Evolutionary conservation across 176 grass and related monocot genomes (phyloP), one percentile per base, ranked within the genome.

Genomic region (Triticum turgidum): DNA sequence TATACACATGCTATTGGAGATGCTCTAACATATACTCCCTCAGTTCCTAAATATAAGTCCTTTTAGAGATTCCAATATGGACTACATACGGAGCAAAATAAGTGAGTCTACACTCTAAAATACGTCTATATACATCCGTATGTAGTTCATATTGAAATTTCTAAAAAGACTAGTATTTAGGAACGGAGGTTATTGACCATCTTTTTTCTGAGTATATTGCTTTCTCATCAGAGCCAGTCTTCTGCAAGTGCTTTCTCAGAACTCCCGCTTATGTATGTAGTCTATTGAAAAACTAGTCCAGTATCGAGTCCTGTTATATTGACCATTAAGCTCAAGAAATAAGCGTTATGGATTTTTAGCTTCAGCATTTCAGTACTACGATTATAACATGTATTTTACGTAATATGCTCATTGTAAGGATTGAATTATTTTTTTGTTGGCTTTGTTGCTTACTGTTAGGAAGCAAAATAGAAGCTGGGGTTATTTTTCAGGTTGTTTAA

Each of bases 181-280:
- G 42, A 44, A 44, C 42, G 42, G 42, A 44, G 42, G 42, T 10
- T 52, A 52, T 52, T 51, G 13, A 51, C 47, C 47, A 51, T 51
- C 47, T 51, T 51, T 51, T 51, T 51, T 51, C 47, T 1, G 47
- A 51, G 47, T 51, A 51, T 51, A 15, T 51, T 51, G 47, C 47
- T 51, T 15, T 51, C 82, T 82, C 71, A 93, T 49, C 81, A 81
- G 82, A 81, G 82, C 56, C 91, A 91, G 61, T 92, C 89, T 35
- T 88, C 88, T 81, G 96, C 95, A 95, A 92, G 93, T 85, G 58
- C 29, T 42, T 56, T 68, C 12, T 34, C 37, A 21, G 27, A 64
- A 62, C 59, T 69, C 14, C 33, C 8, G 24, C 52, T 45, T 82
- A 32, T 62, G 0, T 62, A 18, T 62, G 62, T 0, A 5, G 25